Conservation (phyloP, 805 yeast genomes). For the Millerozyma miso region DNA sequence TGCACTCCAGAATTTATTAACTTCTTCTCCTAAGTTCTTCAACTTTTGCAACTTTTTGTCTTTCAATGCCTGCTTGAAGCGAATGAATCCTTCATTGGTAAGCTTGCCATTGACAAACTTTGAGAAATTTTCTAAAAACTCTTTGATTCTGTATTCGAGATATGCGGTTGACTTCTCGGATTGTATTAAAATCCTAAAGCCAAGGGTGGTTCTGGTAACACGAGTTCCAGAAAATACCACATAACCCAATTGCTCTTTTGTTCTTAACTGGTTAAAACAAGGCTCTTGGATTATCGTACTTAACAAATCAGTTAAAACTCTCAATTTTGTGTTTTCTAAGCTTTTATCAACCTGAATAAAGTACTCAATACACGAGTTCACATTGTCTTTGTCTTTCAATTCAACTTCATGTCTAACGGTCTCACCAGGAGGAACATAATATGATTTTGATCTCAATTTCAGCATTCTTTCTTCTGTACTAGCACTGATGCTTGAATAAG, state of each 20-base stretch:
- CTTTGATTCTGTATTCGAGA: slow-evolving; percentile 71
- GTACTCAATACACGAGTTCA: slow-evolving; percentile 82
- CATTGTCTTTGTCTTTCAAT: slow-evolving; percentile 63
- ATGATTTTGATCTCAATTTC: slow-evolving; percentile 29
- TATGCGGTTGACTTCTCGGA: slow-evolving; percentile 74
- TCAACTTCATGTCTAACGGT: slow-evolving; percentile 44
- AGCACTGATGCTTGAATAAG: slow-evolving; percentile 24
- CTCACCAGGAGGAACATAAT: slow-evolving; percentile 35
- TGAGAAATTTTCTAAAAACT: slow-evolving; percentile 52
- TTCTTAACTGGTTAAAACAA: slow-evolving; percentile 82
- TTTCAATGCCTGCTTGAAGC: slow-evolving; percentile 66
- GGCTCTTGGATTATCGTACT: slow-evolving; percentile 81
- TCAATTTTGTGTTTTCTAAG: slow-evolving; percentile 22
- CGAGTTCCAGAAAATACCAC: slow-evolving; percentile 80
- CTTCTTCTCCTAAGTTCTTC: slow-evolving; percentile 79
- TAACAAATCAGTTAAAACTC: slow-evolving; percentile 57
- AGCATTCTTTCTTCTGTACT: slow-evolving; percentile 25
- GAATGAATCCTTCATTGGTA: slow-evolving; percentile 59
- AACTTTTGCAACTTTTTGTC: slow-evolving; percentile 63
- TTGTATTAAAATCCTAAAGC: slow-evolving; percentile 74
- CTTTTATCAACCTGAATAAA: slow-evolving; percentile 59
- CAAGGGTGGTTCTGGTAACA: slow-evolving; percentile 65
- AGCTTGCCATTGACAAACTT: slow-evolving; percentile 42
- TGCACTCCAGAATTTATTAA: slow-evolving; percentile 56
- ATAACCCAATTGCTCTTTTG: slow-evolving; percentile 93